Evolutionary conservation across 768 basidiomycete genomes (phyloP).

Genomic region (Coprinellus micaceus): DNA sequence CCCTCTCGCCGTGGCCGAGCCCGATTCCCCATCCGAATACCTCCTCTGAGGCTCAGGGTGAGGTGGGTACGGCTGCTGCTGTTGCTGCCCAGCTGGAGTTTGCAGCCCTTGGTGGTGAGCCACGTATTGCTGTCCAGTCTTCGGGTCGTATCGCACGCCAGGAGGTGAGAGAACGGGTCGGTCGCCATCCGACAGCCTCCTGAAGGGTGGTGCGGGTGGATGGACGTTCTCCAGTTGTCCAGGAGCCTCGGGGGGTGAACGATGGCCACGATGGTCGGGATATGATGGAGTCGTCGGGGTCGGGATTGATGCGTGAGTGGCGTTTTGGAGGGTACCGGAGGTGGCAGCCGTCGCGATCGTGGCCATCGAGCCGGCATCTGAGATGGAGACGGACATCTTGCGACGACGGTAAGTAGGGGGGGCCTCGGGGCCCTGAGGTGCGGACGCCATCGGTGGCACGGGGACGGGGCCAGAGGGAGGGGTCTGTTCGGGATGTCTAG

Average conservation of each 20-base stretch:
- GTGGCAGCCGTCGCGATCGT: background rate
- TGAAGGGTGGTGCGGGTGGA: constrained; percentile 31
- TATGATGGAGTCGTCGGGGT: background rate
- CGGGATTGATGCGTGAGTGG: background rate
- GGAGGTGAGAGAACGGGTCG: constrained; percentile 13
- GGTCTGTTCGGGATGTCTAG: background rate
- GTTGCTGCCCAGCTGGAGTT: no score
- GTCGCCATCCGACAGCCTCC: constrained; percentile 39
- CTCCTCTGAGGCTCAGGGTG: constrained; percentile 39
- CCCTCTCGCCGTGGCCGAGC: constrained; percentile 16
- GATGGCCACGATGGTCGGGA: background rate
- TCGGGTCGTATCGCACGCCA: background rate
- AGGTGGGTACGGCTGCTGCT: constrained; percentile 6
- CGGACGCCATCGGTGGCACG: background rate
- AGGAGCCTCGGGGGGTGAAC: constrained; percentile 15
- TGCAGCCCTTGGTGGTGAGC: constrained; percentile 8
- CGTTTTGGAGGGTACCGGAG: no score
- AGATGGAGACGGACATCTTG: background rate
- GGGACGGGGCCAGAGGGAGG: background rate
- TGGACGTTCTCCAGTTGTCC: no score
- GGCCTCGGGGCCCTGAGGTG: background rate
- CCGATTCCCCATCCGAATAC: constrained; percentile 43
- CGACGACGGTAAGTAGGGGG: background rate
- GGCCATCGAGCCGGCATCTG: background rate
- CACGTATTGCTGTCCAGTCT: background rate